Evolutionary conservation across 345 rosid species (phyloP).

Genomic region (Gossypium stocksii): DNA sequence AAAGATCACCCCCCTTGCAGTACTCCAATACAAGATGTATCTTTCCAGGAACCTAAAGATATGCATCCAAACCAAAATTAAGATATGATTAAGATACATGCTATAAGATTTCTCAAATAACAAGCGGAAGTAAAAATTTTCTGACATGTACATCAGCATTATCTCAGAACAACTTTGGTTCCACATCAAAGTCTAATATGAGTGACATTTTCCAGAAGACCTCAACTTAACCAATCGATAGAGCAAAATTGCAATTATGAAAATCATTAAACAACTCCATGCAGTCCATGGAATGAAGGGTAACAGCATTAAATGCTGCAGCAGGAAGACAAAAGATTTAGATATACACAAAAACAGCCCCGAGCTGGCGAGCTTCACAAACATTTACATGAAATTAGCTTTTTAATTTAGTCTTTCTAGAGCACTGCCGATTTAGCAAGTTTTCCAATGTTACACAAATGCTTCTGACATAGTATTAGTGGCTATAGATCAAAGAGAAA

Average conservation of each 20-base stretch:
- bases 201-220: neutral
- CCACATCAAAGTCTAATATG: neutral
- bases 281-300: neutral
- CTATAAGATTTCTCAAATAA: neutral
- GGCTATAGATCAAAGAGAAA: neutral
- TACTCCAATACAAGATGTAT: constrained; percentile 83
- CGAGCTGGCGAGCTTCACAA: constrained; percentile 1
- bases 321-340: neutral
- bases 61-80: neutral
- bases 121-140: neutral
- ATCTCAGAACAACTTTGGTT: neutral
- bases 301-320: neutral
- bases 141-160: neutral
- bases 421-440: neutral
- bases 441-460: neutral
- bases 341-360: neutral
- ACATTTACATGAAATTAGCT: constrained; percentile 1
- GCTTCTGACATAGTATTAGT: neutral
- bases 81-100: neutral
- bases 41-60: constrained; percentile 69
- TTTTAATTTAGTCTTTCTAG: neutral
- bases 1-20: constrained; percentile 92
- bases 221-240: neutral
- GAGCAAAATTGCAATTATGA: neutral
- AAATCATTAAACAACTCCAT: neutral